A percentile compares a stretch with the other conserved stretches of the same genome.
Evolutionary conservation across 2,329 filamentous ascomycete genomes (phyloP).

Genomic region (Chrysosphaeria jannelii): DNA sequence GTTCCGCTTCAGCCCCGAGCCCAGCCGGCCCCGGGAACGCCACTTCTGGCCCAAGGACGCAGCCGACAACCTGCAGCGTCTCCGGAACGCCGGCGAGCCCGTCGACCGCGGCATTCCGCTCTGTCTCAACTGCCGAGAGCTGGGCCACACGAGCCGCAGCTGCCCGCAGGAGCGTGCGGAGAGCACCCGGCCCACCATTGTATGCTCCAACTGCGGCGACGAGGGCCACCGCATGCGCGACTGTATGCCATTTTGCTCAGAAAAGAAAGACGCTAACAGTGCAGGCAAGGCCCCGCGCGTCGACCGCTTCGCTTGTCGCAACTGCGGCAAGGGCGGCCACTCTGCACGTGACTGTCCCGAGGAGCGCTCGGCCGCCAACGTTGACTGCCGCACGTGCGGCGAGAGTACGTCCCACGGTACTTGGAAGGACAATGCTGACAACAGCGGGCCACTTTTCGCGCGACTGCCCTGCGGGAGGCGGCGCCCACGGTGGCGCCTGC

Average conservation of each 20-base stretch:
- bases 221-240: conserved; percentile 37
- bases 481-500: conserved; percentile 20
- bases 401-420: conserved; percentile 15
- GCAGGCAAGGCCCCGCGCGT: conserved; percentile 26
- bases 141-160: conserved; percentile 28
- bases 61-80: conserved; percentile 29
- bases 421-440: conserved; percentile 1
- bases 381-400: conserved; percentile 35
- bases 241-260: too few species aligned
- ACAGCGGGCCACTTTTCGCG: conserved; percentile 28
- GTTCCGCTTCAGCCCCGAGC: conserved; percentile 27
- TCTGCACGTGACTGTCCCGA: conserved; percentile 21
- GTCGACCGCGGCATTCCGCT: conserved; percentile 25
- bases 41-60: conserved; percentile 25
- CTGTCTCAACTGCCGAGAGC: conserved; percentile 31
- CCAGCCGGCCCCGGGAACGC: conserved; percentile 25
- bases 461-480: conserved; percentile 33
- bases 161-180: conserved; percentile 28
- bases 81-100: conserved; percentile 33
- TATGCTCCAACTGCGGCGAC: conserved; percentile 33
- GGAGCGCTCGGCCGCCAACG: conserved; percentile 26
- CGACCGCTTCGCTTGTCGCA: conserved; percentile 35
- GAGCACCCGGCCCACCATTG: conserved; percentile 14
- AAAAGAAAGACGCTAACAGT: too few species aligned
- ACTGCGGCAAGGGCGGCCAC: conserved; percentile 27